Base-by-base conservation (phyloP, 202 grass and related monocot genomes). In the Setaria viridis region DNA sequence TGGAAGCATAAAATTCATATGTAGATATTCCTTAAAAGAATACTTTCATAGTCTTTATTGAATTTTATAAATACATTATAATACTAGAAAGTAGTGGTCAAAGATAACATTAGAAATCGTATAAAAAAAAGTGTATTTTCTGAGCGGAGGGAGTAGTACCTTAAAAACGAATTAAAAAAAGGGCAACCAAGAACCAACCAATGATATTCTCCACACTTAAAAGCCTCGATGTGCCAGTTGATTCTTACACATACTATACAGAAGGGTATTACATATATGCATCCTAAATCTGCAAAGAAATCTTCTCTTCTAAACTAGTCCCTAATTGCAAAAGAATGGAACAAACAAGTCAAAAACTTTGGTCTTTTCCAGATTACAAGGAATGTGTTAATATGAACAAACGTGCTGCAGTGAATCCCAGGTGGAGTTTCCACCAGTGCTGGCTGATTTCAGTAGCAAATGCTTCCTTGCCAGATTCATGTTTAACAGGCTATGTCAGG, bases 231-330 rank as follows among this genome's bases (percentile, higher is more conserved):
- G 4, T 51, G 20, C 51, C 2, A 7, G 35, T 64, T 41, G 64
- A 85, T 72, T 39, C 33, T 88, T 82, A 82, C 72, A 72, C 48
- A 70, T 54, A 13, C 67, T 85, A 78, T 82, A 90, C 83, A 90
- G 8, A 66, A 59, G 63, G 47, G 54, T 78, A 10, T 66, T 9
- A 51, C 41, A 17, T 56, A 37, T 82, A 66, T 72, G 39, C 29
- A 59, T 78, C 1, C 55, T 66, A 84, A 72, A 74, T 34, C 30
- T 71, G 58, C 55, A 29, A 85, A 86, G 2, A 80, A 64, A 82
- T 56, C 32, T 65, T 35, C 43, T 82, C 33, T 35, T 72, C 5
- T 72, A 71, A 77, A 11, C 51, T 76, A 57, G 33, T 66, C 11
- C 45, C 34, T 82, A 76, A 54, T 10, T 45, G 8, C 19, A 64